A percentile compares a stretch with the other conserved stretches of the same genome.
These are phyloP conservation scores for Scheffersomyces quercinus DNA, from an alignment of 1,139 yeast genomes.

Conservation along the genomic window DNA sequence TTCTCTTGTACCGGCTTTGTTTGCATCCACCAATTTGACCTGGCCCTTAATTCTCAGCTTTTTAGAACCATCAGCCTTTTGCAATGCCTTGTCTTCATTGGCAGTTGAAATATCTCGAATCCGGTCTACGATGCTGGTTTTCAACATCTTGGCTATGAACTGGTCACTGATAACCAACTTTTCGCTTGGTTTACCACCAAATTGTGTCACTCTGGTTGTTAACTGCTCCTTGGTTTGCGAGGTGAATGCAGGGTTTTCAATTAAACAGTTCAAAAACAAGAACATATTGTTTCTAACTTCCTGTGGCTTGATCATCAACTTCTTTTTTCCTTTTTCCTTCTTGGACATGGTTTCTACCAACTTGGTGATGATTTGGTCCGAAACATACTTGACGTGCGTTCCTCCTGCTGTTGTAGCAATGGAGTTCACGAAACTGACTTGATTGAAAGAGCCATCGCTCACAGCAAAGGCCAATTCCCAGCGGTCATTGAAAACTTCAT, in stretches of 20 bases:
- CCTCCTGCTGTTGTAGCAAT: conserved; percentile 98
- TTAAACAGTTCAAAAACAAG: conserved; percentile 83
- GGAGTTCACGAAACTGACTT: conserved; percentile 94
- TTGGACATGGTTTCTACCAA: conserved; percentile 61
- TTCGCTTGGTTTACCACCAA: conserved; percentile 71
- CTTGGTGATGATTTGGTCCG: conserved; percentile 82
- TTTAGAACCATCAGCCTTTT: conserved; percentile 87
- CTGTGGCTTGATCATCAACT: conserved; percentile 76
- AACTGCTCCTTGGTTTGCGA: conserved; percentile 97
- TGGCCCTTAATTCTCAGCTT: conserved; percentile 86
- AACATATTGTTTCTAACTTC: conserved; percentile 92
- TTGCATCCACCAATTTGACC: conserved; percentile 92
- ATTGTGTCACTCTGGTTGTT: conserved; percentile 84
- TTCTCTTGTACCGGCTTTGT: conserved; percentile 92
- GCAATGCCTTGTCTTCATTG: conserved; percentile 85
- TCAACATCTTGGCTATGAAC: conserved; percentile 67
- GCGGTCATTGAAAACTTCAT: conserved; percentile 68
- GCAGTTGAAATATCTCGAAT: conserved; percentile 81
- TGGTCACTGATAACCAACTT: conserved; percentile 69
- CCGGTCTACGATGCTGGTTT: conserved; percentile 81
- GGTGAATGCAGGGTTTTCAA: conserved; percentile 96
- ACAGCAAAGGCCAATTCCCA: conserved; percentile 98
- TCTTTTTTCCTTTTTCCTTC: conserved; percentile 73
- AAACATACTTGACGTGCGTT: conserved; percentile 84
- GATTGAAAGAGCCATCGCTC: conserved; percentile 87